Percentiles rank a stretch among this genome's conserved stretches.
Conservation (phyloP, 192 early-diverging fungal species). For the Entomortierella parvispora region DNA sequence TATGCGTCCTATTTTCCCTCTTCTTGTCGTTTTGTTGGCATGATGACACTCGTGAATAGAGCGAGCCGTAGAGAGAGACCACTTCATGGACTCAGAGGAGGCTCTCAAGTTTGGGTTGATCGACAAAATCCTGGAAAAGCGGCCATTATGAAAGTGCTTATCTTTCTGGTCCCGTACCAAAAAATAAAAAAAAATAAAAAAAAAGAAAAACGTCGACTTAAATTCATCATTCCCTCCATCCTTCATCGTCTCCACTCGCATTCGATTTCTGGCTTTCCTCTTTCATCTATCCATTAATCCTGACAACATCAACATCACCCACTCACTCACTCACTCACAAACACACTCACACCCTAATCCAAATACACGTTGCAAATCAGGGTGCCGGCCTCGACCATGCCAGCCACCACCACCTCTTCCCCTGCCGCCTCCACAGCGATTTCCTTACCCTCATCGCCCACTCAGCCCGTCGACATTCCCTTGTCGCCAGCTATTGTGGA, state of each 20-base stretch:
- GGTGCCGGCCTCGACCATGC: not conserved
- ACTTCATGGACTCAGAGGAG: conserved; percentile 92
- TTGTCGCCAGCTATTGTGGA: not conserved
- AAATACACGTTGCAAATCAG: not conserved
- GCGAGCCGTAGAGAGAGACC: conserved; percentile 91
- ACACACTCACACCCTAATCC: conserved; percentile 2
- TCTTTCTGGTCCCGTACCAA: no score
- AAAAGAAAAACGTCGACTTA: no score
- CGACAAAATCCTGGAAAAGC: conserved; percentile 86
- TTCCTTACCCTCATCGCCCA: not conserved
- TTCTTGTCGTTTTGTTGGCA: not conserved
- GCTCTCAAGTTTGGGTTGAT: conserved; percentile 93
- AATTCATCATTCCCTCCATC: not conserved
- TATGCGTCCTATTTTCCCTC: not conserved
- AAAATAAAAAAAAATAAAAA: no score
- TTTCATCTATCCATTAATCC: not conserved
- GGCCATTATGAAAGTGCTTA: no score
- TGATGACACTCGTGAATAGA: no score
- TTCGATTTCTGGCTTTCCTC: no score
- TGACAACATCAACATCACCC: not conserved
- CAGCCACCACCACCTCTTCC: conserved; percentile 1
- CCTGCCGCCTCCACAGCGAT: conserved; percentile 1
- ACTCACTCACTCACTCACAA: not conserved
- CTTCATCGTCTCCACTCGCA: not conserved
- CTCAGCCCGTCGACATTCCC: not conserved